Conservation (phyloP, 23 red algal genomes). For the Gracilaria gracilis region DNA sequence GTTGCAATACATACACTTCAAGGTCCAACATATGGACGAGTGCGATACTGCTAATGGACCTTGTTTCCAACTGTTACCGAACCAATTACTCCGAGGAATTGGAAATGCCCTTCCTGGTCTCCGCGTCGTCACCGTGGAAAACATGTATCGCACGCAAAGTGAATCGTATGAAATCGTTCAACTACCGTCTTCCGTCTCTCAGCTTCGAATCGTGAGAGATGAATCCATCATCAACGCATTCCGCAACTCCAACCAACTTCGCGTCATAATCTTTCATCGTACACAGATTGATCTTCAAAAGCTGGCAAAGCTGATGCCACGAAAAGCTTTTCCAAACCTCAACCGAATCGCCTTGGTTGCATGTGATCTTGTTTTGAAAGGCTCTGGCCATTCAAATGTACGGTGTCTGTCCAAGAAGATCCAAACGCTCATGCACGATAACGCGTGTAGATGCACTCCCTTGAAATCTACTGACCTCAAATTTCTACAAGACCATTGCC, state of each 20-base stretch:
- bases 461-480: neutral
- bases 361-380: neutral
- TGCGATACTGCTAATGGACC: neutral
- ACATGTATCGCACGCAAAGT: neutral
- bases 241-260: neutral
- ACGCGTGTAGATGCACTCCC: neutral
- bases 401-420: neutral
- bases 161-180: neutral
- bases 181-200: neutral
- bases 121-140: neutral
- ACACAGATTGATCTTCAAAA: neutral
- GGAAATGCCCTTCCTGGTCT: neutral
- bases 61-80: neutral
- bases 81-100: neutral
- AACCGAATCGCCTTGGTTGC: neutral
- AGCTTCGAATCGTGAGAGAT: neutral
- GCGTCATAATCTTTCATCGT: slow-evolving; percentile 4
- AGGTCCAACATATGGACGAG: neutral
- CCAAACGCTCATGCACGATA: neutral
- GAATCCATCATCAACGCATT: slow-evolving; percentile 5
- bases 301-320: neutral
- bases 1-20: neutral
- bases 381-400: neutral
- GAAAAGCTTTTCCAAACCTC: neutral
- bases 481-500: neutral